Evolutionary conservation across 768 basidiomycete species (phyloP), one percentile per base, ranked within the genome.

Genomic region (Termitomyces sp.): DNA sequence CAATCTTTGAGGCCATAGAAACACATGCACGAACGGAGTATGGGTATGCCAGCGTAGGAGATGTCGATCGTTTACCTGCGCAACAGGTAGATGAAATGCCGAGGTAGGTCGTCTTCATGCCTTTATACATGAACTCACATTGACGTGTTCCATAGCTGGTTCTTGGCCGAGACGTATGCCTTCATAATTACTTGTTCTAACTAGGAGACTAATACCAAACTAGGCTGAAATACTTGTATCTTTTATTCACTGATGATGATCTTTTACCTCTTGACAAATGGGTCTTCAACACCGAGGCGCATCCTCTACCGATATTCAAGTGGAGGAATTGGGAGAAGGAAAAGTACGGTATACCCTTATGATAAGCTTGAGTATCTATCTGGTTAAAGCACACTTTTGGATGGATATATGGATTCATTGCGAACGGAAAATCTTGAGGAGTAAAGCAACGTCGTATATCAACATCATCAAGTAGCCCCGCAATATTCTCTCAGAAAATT

Each of bases 261-360:
- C 70, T 80, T 11, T 63, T 91, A 18, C 74, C 78, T 5, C 63
- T 85, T 16, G 73, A 81, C 18, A 66, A 78, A 51, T 85, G 81
- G 81, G 82, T 85, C 13, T 83, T 85, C 61, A 85, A 85, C 60
- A 83, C 83, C 0, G 81, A 85, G 68, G 92, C 89, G 24, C 92
- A 93, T 66, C 91, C 91, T 18, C 69, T 93, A n/a, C 89, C 88
- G 3, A 76, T 89, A 27, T 87, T 89, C 59, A 66, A 77, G 24
- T 90, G 87, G 89, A 80, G 68, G 15, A 65, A 73, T 34, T 75
- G 77, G 74, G 85, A 89, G 70, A 81, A 75, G 61, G 67, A 72
- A 58, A 66, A 64, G 51, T 81, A 79, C 65, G 76, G 74, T 31
- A 77, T 84, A 59, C 48, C 54, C 30, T 31, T 45, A 52, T 20